Base-by-base conservation (phyloP, 2,329 filamentous ascomycete genomes). In the Exophiala aquamarina region DNA sequence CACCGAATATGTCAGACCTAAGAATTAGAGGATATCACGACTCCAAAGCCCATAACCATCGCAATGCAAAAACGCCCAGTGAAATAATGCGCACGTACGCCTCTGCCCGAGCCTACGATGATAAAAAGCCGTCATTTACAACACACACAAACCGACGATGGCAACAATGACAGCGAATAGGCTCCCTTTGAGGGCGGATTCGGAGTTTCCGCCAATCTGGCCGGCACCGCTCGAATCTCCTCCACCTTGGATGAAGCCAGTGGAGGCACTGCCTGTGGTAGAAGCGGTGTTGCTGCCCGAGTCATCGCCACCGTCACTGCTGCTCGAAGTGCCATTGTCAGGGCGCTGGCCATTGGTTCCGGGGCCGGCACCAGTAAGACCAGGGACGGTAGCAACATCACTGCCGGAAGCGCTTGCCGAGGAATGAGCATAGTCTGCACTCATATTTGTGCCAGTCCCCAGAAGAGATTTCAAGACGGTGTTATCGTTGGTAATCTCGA, bases 381-480 rank as follows among this genome's bases (percentile, higher is more conserved):
- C 81, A 19, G 80, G 80, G 14, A 53, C 33, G 8, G 39, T 52
- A 3, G 67, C 64, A 19, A 63, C 50, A 46, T 75, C 69, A 9
- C 70, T 68, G 4, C 43, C 55, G 26, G 60, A 58, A 10, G 63
- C 55, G 32, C 43, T 60, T 10, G 59, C 61, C 3, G 68, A 63
- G 6, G 59, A 61, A 10, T 69, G 62, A 26, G 73, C 66, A 41
- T 70, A 66, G 33, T 74, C 72, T 17, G 72, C 71, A 13, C 75
- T 63, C 79, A 85, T 88, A 63, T 97, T 78, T 33, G 84, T 77
- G 42, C 93, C 93, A 2, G 87, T 89, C n/a, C 83, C 91, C 43
- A 83, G 72, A 54, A 97, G 81, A 18, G 87, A 93, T 56, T 82
- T 84, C 21, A 98, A 77, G 10, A 89, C 72, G 40, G 90, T 93